These are phyloP conservation scores for Chrysoporthe cubensis DNA, from an alignment of 2,329 filamentous ascomycete genomes.

Conservation along the genomic window DNA sequence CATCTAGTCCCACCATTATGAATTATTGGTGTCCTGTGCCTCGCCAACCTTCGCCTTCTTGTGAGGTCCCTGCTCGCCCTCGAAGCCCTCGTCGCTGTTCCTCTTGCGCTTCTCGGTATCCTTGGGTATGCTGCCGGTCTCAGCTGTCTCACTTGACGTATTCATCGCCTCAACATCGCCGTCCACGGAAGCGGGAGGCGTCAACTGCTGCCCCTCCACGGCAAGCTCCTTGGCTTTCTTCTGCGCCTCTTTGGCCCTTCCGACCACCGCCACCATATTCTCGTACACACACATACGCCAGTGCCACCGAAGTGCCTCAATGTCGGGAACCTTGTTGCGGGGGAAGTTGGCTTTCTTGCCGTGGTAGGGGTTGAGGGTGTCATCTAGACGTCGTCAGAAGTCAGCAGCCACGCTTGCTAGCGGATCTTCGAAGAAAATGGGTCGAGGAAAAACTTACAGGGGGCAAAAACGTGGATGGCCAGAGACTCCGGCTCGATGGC, in stretches of 20 bases:
- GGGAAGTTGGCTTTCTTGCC: constrained; percentile 30
- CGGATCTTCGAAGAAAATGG: not conserved
- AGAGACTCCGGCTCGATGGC: constrained; percentile 9
- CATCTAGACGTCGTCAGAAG: not conserved
- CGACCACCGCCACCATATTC: constrained; percentile 1
- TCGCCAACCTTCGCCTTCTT: not conserved
- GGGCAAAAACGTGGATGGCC: constrained; percentile 29
- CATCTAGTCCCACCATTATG: not conserved
- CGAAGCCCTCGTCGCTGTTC: not conserved
- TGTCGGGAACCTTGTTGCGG: constrained; percentile 30
- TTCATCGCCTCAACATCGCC: not conserved
- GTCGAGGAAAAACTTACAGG: constrained; percentile 21
- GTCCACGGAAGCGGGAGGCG: not conserved
- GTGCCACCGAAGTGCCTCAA: constrained; percentile 8
- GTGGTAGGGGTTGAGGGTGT: not conserved
- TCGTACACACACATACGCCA: not conserved
- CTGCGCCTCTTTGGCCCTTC: not conserved
- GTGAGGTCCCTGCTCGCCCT: not conserved
- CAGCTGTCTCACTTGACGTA: not conserved
- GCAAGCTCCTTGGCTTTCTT: not conserved
- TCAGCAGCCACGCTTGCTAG: not conserved
- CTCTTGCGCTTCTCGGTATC: not conserved
- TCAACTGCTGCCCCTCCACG: not conserved
- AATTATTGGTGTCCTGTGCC: not conserved
- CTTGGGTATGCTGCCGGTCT: not conserved